Conservation (phyloP, 306 rosid species). For the Vicia faba region DNA sequence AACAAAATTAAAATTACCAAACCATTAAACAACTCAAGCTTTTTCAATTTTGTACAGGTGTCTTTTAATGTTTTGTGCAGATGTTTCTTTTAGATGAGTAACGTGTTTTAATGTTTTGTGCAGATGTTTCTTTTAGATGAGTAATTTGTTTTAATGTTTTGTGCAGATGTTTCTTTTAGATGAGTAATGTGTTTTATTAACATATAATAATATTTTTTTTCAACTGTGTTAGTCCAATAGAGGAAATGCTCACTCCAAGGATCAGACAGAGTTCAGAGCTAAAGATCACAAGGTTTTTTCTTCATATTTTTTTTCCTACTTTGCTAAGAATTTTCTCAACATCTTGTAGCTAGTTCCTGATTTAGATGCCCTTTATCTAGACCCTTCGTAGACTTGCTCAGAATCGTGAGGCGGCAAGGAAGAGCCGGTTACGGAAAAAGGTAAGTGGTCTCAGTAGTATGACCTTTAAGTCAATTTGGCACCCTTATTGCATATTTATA, state of each 20-base stretch:
- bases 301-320: neutral
- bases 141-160: neutral
- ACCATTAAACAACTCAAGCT: neutral
- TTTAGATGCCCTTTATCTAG: conserved; percentile 37
- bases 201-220: neutral
- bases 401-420: conserved; percentile 81
- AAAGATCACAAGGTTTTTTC: conserved; percentile 63
- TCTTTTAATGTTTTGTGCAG: neutral
- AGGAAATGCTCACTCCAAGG: conserved; percentile 58
- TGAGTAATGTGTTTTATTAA: conserved; percentile 5
- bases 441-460: conserved; percentile 38
- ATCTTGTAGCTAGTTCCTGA: neutral
- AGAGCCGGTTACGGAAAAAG: conserved; percentile 76
- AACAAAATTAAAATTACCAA: too few relatives aligned
- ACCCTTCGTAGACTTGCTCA: conserved; percentile 72
- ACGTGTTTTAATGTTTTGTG: too few relatives aligned
- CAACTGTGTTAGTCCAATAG: conserved; percentile 51
- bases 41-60: neutral
- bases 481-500: neutral
- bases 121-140: too few relatives aligned
- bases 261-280: conserved; percentile 49
- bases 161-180: conserved; percentile 13
- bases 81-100: conserved; percentile 26
- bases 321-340: neutral
- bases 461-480: neutral